Evolutionary conservation across 371 early-diverging fungal genomes (phyloP), one percentile per base, ranked within the genome.

Genomic region (Syncephalastrum contaminatum): DNA sequence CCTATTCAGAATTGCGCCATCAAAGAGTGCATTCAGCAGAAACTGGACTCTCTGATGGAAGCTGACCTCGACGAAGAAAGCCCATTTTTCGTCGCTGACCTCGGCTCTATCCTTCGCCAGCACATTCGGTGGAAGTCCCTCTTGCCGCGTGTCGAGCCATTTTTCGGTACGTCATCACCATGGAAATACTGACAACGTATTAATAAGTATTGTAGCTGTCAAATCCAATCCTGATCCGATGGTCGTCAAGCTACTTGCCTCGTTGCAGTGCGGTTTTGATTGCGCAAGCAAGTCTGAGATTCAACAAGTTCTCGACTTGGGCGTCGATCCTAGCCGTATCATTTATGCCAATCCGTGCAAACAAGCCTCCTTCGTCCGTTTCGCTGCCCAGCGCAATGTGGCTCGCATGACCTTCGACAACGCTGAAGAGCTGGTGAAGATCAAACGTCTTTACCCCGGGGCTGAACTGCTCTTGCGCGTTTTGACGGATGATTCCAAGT

Each of bases 341-440:
- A 96, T 98, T 66, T 98, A 94, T 62, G 99, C 99, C 59, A 96
- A 98, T 77, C 98, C 99, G 27, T 97, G 98, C 85, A 98, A 98
- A 79, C 95, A 94, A 62, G 83, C 87, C 19, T 95, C 96, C n/a
- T 95, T 93, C 69, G 85, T 98, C 64, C 89, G 91, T 51, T 94
- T 81, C 63, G 95, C 97, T 13, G 73, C 77, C 20, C 77, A 79
- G 48, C 80, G 86, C 46, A 85, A 86, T 59, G 94, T 98, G 21
- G 70, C 73, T 53, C 85, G 91, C 83, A 93, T 97, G 93, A 98
- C 99, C 22, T 98, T 98, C 72, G 98, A 98, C 77, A 98, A 97
- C 72, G 88, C 87, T 4, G 96, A 97, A 71, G 99, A 98, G 73
- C 86, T 98, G 40, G 77, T 84, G 80, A 98, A 98, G 84, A 88